Evolutionary conservation across 164 flowering plant genomes (phyloP).

Genomic region (Aristolochia contorta): DNA sequence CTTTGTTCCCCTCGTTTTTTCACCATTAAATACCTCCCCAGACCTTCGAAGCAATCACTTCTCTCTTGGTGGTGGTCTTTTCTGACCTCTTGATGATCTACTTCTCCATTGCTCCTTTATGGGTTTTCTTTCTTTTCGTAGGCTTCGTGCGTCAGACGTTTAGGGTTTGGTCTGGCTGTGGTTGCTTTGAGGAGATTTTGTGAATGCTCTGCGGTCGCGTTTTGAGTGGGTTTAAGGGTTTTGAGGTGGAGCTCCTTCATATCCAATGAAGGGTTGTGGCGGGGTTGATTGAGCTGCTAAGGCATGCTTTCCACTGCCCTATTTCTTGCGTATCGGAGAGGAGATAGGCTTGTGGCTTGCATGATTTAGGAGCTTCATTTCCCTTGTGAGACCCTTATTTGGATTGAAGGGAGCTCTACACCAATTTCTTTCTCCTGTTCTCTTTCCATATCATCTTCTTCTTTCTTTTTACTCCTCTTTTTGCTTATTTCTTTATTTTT

Average conservation of each 20-base stretch:
- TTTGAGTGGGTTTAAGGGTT: not conserved
- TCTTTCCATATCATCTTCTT: not conserved
- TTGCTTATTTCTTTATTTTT: not conserved
- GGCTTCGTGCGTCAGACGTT: not conserved
- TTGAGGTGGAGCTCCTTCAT: slow-evolving; percentile 2
- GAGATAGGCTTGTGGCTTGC: slow-evolving; percentile 30
- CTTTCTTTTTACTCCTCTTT: not conserved
- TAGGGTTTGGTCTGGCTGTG: not conserved
- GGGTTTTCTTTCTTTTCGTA: no score
- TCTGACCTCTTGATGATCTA: no score
- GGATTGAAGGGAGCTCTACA: slow-evolving; percentile 43
- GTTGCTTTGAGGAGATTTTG: not conserved
- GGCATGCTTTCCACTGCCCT: slow-evolving; percentile 7
- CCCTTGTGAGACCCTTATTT: slow-evolving; percentile 21
- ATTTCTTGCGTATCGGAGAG: not conserved
- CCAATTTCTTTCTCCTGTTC: not conserved
- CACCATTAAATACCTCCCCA: no score
- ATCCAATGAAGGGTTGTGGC: slow-evolving; percentile 1
- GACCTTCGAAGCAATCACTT: no score
- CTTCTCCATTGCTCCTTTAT: no score
- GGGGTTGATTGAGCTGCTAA: slow-evolving; percentile 4
- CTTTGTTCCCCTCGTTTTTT: not conserved
- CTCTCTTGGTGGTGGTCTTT: no score
- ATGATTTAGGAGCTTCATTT: slow-evolving; percentile 26
- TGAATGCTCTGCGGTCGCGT: not conserved